Percentiles rank a stretch among this genome's conserved stretches.
phyloP scores from a whole-genome alignment of 352 stramenopile genomes.

The Pythium dissimile region DNA sequence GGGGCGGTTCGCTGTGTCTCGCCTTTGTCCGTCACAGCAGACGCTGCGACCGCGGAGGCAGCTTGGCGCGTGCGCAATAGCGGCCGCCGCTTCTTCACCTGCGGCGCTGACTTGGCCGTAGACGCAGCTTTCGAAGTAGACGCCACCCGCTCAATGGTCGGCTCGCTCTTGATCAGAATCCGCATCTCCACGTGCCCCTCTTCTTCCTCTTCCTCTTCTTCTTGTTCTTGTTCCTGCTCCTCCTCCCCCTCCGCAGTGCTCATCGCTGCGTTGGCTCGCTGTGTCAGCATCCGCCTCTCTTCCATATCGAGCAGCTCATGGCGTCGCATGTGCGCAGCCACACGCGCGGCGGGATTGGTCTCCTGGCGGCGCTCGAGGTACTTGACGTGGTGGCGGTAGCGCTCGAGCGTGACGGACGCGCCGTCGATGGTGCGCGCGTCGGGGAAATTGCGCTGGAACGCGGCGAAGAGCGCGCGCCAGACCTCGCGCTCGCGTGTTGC shows the following conservation, averaged over 20 bases:
- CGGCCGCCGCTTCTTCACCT: background rate
- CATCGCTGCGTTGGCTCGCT: no score
- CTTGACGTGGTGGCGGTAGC: background rate
- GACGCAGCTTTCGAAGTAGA: no score
- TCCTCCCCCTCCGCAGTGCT: background rate
- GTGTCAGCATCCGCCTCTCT: background rate
- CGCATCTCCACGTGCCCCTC: background rate
- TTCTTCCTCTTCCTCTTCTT: background rate
- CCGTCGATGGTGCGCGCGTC: background rate
- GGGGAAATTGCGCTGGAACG: conserved; percentile 8
- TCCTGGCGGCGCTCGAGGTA: background rate
- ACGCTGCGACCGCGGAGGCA: background rate
- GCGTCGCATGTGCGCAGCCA: conserved; percentile 2
- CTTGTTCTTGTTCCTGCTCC: background rate
- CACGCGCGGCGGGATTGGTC: background rate
- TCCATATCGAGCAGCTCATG: background rate
- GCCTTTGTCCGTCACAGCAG: background rate
- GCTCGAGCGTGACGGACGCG: background rate
- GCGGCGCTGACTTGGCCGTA: no score
- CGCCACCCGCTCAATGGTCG: no score
- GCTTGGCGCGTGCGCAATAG: conserved; percentile 9
- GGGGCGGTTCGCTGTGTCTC: background rate
- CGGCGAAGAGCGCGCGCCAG: conserved; percentile 6
- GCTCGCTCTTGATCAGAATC: conserved; percentile 4
- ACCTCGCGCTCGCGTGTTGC: background rate